Conservation (phyloP, 2,329 filamentous ascomycete species). For the Mycosphaerella sp. region DNA sequence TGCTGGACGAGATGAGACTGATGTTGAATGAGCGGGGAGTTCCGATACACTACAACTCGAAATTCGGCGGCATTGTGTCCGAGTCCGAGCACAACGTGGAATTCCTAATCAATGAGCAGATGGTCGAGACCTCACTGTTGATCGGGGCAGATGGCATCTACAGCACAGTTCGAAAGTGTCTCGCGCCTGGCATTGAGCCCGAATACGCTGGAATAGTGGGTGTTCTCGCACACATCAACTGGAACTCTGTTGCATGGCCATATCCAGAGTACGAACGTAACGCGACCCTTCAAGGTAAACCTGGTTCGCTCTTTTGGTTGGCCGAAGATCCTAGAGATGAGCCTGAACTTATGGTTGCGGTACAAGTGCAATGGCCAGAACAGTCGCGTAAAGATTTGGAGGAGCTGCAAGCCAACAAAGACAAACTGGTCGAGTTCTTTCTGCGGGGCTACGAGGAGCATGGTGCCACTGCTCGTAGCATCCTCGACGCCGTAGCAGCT, state of each 20-base stretch:
- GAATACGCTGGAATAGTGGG: constrained; percentile 24
- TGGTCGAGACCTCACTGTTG: constrained; percentile 17
- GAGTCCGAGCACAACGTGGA: constrained; percentile 8
- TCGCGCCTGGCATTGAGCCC: constrained; percentile 20
- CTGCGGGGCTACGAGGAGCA: constrained; percentile 17
- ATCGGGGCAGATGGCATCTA: constrained; percentile 28
- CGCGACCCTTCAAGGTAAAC: constrained; percentile 33
- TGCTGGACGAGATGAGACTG: constrained; percentile 46
- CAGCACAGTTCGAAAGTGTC: constrained; percentile 34
- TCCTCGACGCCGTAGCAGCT: constrained; percentile 19
- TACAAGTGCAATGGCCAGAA: constrained; percentile 31
- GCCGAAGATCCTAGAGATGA: constrained; percentile 33
- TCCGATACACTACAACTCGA: constrained; percentile 43
- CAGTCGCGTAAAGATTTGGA: constrained; percentile 34
- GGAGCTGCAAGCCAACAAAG: constrained; percentile 30
- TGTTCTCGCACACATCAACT: constrained; percentile 21
- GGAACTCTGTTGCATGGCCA: constrained; percentile 21
- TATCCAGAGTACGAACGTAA: constrained; percentile 27
- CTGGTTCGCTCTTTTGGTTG: constrained; percentile 36
- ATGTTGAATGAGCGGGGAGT: constrained; percentile 40
- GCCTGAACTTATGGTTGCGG: constrained; percentile 33
- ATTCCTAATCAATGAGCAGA: constrained; percentile 19
- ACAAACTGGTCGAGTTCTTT: constrained; percentile 14
- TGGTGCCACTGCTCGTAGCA: constrained; percentile 19
- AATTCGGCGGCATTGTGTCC: constrained; percentile 39